phyloP scores from a whole-genome alignment of 1,284 basidiomycete genomes.

The Leccinum subrobustum region DNA sequence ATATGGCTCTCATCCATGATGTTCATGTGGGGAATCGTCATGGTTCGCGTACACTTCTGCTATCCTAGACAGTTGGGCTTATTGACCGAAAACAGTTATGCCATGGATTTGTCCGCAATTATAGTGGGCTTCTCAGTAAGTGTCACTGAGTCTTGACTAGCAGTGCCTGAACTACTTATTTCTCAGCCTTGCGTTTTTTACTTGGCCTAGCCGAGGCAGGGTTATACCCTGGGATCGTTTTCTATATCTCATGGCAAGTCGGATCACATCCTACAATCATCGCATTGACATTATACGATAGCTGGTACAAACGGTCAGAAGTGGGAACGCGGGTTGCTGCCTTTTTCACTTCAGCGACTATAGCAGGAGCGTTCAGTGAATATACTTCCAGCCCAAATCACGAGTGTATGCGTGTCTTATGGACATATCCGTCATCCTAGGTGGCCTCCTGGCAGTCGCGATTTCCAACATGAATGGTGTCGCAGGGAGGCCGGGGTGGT shows the following conservation, averaged over 20 bases:
- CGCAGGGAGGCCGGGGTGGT: conserved; percentile 51
- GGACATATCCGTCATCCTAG: conserved; percentile 27
- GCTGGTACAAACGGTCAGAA: conserved; percentile 63
- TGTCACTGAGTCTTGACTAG: not conserved
- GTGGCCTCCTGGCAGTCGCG: conserved; percentile 61
- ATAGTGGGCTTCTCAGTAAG: conserved; percentile 50
- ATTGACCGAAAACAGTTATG: conserved; percentile 37
- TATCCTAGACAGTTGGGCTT: not conserved
- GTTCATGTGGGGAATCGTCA: conserved; percentile 56
- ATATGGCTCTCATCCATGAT: conserved; percentile 59
- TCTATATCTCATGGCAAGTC: conserved; percentile 51
- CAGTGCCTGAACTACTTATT: conserved; percentile 1
- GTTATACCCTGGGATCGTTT: conserved; percentile 55
- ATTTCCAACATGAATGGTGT: conserved; percentile 70
- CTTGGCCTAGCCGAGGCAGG: conserved; percentile 51
- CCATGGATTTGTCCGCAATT: conserved; percentile 52
- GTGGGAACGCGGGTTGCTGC: conserved; percentile 57
- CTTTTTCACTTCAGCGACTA: conserved; percentile 69
- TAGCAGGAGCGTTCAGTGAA: conserved; percentile 68
- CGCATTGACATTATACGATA: conserved; percentile 21
- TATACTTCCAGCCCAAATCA: conserved; percentile 3
- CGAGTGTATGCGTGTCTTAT: not conserved
- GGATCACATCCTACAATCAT: not conserved
- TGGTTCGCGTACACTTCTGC: conserved; percentile 40
- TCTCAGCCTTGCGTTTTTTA: conserved; percentile 47